phyloP scores from a whole-genome alignment of 2,329 filamentous ascomycete species.

The Metarhizium guizhouense region DNA sequence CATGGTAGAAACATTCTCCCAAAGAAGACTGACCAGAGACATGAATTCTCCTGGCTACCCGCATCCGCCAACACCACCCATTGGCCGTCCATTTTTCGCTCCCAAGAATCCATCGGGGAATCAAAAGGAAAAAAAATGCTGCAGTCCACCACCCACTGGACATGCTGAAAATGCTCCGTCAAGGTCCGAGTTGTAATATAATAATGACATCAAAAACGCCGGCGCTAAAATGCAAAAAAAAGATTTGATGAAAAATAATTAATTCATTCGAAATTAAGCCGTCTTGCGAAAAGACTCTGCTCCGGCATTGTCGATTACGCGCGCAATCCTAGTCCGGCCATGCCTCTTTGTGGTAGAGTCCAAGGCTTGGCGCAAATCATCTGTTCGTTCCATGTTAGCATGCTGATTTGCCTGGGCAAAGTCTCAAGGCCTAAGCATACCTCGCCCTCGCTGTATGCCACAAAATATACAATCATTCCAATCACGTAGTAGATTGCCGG shows the following conservation, averaged over 20 bases:
- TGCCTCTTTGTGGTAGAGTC: conserved; percentile 53
- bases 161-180: not conserved
- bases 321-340: conserved; percentile 13
- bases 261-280: not conserved
- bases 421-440: conserved; percentile 40
- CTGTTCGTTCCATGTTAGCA: conserved; percentile 25
- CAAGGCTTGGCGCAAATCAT: conserved; percentile 61
- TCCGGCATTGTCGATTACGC: not conserved
- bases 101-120: not conserved
- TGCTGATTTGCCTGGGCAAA: conserved; percentile 3
- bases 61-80: not conserved
- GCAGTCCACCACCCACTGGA: not conserved
- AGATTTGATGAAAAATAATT: not conserved
- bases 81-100: not conserved
- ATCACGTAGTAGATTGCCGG: conserved; percentile 86
- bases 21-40: not conserved
- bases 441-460: conserved; percentile 96
- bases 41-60: not conserved
- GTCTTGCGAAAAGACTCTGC: not conserved
- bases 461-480: conserved; percentile 82
- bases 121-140: not conserved
- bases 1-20: not conserved
- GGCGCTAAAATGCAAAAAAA: conserved; percentile 2
- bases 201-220: conserved; percentile 4
- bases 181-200: conserved; percentile 1